Evolutionary conservation across 805 yeast genomes (phyloP).

Genomic region (Saturnispora galanensis): DNA sequence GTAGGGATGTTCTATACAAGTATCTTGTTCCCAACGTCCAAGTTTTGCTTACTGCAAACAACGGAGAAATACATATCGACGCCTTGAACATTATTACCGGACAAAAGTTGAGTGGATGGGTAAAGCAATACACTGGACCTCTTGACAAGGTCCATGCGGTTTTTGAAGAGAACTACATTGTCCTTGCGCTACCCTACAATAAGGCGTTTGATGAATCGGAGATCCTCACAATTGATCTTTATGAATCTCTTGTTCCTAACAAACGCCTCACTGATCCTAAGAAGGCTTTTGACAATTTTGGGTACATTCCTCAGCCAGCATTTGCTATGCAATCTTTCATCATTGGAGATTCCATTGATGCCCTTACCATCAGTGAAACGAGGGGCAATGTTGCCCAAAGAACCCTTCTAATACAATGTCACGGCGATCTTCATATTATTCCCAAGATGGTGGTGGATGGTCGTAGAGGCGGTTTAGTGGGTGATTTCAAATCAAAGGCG

Average conservation of each 20-base stretch:
- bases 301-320: constrained; percentile 32
- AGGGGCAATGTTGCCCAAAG: constrained; percentile 60
- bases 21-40: constrained; percentile 67
- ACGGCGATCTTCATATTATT: constrained; percentile 55
- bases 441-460: constrained; percentile 65
- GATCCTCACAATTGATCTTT: constrained; percentile 67
- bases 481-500: constrained; percentile 32
- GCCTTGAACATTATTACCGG: constrained; percentile 69
- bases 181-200: constrained; percentile 51
- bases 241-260: constrained; percentile 53
- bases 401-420: constrained; percentile 49
- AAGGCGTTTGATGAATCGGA: constrained; percentile 37
- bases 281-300: constrained; percentile 13
- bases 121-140: constrained; percentile 14
- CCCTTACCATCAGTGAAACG: constrained; percentile 47
- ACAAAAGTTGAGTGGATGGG: constrained; percentile 34
- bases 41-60: constrained; percentile 12
- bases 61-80: constrained; percentile 25
- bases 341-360: constrained; percentile 37
- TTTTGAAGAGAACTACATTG: constrained; percentile 77
- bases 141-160: constrained; percentile 32
- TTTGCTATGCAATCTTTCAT: constrained; percentile 48
- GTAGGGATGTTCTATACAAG: constrained; percentile 72
- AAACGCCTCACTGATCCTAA: constrained; percentile 22
- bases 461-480: constrained; percentile 36